A percentile compares a stretch with the other conserved stretches of the same genome.
Conservation (phyloP, 345 rosid species). For the Xanthoceras sorbifolium region DNA sequence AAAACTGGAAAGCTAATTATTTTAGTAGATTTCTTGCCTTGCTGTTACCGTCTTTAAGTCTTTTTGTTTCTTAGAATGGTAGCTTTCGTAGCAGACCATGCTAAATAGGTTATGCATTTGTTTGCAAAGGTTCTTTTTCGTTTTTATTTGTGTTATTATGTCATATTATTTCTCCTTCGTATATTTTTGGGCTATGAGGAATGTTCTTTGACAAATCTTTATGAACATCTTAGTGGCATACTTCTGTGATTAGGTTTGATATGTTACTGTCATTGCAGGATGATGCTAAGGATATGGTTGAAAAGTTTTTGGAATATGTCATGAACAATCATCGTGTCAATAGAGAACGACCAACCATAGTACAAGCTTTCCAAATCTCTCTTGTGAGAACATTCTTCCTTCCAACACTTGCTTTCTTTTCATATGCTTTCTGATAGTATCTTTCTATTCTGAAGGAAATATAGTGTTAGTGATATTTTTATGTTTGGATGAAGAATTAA, state of each 20-base stretch:
- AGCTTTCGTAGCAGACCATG: not conserved
- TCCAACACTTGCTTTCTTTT: not conserved
- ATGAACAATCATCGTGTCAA: slow-evolving; percentile 62
- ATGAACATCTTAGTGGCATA: not conserved
- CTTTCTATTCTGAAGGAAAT: not conserved
- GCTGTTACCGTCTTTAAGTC: not conserved
- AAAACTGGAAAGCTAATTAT: not conserved
- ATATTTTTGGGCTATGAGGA: not conserved
- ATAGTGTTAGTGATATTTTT: not conserved
- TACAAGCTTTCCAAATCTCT: slow-evolving; percentile 88
- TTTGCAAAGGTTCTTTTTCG: not conserved
- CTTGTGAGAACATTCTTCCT: slow-evolving; percentile 53
- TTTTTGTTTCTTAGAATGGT: not conserved
- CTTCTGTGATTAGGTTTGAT: slow-evolving; percentile 12
- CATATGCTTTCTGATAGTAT: not conserved
- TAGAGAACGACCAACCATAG: slow-evolving; percentile 53
- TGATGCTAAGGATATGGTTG: slow-evolving; percentile 56
- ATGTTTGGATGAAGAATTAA: slow-evolving; percentile 2
- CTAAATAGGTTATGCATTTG: not conserved
- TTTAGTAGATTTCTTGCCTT: not conserved
- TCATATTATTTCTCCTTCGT: not conserved
- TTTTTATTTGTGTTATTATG: not conserved
- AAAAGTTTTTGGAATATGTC: slow-evolving; percentile 66
- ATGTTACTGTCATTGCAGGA: slow-evolving; percentile 53
- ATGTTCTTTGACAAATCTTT: not conserved